Evolutionary conservation across 108 stramenopile genomes (phyloP), one percentile per base, ranked within the genome.

Genomic region (Nitzschia palea): DNA sequence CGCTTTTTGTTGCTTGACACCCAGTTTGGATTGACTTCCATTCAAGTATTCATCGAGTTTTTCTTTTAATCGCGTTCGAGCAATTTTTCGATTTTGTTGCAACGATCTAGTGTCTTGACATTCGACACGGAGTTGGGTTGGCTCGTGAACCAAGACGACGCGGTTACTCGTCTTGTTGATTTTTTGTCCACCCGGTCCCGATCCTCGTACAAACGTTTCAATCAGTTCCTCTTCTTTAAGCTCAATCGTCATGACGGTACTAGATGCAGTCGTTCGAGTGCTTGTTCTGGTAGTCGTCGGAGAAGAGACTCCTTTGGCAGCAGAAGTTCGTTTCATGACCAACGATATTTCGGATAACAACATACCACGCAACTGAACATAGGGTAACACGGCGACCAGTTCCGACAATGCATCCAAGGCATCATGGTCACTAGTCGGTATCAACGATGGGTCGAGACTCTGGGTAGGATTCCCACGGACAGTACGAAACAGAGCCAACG

Each of bases 21-120:
- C 63, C 9, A 32, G 64, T 40, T 71, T 70, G 54, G 87, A 89
- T 17, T 75, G 65, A 0, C 70, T 79, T 2, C 95, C 95, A 68
- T 96, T 88, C 37, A 89, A 70, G n/a, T 74, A 74, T 33, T 81
- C 87, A 62, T 96, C 95, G 14, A 96, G 53, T 65, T 96, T 93
- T 27, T 85, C 57, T 33, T 64, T 73, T 45, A 96, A 62, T 23
- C 88, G 83, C 57, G 89, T 93, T 0, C 95, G 53, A 0, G 92
- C 95, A 71, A 94, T 90, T 50, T 94, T 96, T 31, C 95, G 78
- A 59, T 96, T 96, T 70, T 93, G 90, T 56, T 85, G 82, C 50
- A 96, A 78, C 4, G 88, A 90, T 34, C 95, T 71, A 2, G 95
- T 96, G 10, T 96, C 90, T 71, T 96, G 92, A 54, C 91, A 93